Conservation (phyloP, 208 protist species). For the Phytomonas francai region DNA sequence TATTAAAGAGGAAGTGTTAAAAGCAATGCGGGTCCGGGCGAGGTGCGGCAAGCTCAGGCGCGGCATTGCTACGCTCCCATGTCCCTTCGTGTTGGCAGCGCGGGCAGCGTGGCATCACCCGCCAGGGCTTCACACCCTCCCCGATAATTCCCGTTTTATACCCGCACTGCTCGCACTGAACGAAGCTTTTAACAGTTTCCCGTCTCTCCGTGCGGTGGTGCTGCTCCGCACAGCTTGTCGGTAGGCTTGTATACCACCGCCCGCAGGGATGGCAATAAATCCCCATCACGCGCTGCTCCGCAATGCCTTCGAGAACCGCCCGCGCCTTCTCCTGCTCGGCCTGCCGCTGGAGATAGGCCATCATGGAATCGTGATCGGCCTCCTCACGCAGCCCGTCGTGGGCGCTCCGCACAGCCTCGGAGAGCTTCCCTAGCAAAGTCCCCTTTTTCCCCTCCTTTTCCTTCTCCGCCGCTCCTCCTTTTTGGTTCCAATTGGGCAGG, state of each 20-base stretch:
- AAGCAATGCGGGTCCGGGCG: too few species aligned
- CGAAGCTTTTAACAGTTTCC: conserved; percentile 47
- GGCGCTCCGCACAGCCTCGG: conserved; percentile 30
- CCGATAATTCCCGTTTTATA: conserved; percentile 75
- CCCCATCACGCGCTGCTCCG: conserved; percentile 45
- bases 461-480: conserved; percentile 2
- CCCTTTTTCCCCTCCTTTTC: background rate
- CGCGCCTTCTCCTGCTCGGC: conserved; percentile 52
- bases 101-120: conserved; percentile 58
- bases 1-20: too few species aligned
- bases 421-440: conserved; percentile 24
- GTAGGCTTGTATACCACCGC: conserved; percentile 41
- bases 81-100: conserved; percentile 37
- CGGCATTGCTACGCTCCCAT: conserved; percentile 54
- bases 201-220: conserved; percentile 40
- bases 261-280: conserved; percentile 61
- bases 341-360: conserved; percentile 37
- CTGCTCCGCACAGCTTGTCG: conserved; percentile 38
- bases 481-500: too few species aligned
- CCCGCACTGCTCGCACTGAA: conserved; percentile 63
- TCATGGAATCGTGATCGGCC: conserved; percentile 26
- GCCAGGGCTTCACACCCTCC: conserved; percentile 34
- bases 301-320: conserved; percentile 32
- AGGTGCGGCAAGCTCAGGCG: conserved; percentile 32
- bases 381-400: conserved; percentile 42